A percentile compares a stretch with the other conserved stretches of the same genome.
phyloP scores from a whole-genome alignment of 1,284 basidiomycete species.

The Tilletia horrida region DNA sequence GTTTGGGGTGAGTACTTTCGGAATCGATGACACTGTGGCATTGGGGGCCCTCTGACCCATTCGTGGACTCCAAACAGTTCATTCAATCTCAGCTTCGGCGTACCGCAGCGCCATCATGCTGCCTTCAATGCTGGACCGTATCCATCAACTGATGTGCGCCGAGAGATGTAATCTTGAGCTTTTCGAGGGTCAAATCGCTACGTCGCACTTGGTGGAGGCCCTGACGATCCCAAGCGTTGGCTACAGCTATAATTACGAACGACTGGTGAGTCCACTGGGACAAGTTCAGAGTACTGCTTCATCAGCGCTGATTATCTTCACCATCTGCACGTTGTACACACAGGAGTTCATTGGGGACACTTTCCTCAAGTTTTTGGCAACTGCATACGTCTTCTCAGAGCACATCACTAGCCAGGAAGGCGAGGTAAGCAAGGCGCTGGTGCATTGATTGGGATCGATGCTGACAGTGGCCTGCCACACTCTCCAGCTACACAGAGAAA shows the following conservation, averaged over 20 bases:
- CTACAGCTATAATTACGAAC: slow-evolving; percentile 30
- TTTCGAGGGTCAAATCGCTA: slow-evolving; percentile 3
- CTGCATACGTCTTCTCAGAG: slow-evolving; percentile 33
- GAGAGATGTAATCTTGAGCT: background rate
- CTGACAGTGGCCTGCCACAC: slow-evolving; percentile 19
- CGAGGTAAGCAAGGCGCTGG: background rate
- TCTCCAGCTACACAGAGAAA: slow-evolving; percentile 33
- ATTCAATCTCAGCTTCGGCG: background rate
- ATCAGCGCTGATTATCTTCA: too few species aligned
- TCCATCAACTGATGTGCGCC: background rate
- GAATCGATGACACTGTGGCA: background rate
- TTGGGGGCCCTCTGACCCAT: background rate
- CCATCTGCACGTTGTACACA: background rate
- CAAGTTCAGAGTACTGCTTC: too few species aligned
- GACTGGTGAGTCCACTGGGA: slow-evolving; percentile 20
- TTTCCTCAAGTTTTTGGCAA: slow-evolving; percentile 34
- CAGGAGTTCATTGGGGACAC: slow-evolving; percentile 41
- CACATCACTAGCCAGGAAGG: slow-evolving; percentile 8
- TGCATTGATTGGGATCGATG: background rate
- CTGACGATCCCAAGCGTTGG: slow-evolving; percentile 25
- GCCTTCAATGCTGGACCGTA: background rate
- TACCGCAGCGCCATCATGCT: slow-evolving; percentile 7
- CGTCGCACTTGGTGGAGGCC: slow-evolving; percentile 25
- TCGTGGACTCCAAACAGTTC: background rate
- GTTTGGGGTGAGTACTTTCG: slow-evolving; percentile 1